Conservation (phyloP, 108 stramenopile genomes). For the Nannochloropsis granulata region DNA sequence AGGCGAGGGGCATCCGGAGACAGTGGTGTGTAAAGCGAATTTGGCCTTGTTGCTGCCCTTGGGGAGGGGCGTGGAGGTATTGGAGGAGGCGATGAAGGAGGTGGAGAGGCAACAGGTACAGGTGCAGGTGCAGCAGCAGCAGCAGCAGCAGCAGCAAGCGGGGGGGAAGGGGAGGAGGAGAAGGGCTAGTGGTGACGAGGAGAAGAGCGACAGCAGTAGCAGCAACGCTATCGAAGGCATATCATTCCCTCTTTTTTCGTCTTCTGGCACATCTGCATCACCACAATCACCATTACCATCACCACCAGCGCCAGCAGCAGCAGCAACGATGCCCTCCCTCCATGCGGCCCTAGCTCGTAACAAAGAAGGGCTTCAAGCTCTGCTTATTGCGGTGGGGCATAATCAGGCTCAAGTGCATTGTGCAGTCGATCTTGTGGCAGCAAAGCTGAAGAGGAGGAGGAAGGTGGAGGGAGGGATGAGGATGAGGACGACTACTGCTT, state of each 20-base stretch:
- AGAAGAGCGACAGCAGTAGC: background rate
- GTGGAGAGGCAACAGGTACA: background rate
- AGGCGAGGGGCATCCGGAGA: background rate
- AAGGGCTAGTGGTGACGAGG: background rate
- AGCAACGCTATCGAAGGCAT: background rate
- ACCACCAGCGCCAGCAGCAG: background rate
- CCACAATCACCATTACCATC: background rate
- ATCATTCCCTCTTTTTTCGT: too few species aligned
- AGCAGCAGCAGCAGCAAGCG: background rate
- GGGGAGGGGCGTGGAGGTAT: background rate
- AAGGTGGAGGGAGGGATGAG: background rate
- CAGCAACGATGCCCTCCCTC: background rate
- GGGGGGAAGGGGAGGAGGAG: background rate
- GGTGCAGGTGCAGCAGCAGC: too few species aligned
- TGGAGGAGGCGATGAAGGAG: background rate
- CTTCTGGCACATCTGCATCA: background rate
- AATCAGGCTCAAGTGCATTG: background rate
- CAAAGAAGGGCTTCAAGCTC: background rate
- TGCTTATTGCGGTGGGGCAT: background rate
- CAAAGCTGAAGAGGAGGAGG: background rate
- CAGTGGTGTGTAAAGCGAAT: background rate
- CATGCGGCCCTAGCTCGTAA: background rate
- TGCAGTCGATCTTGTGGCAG: background rate
- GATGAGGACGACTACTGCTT: background rate
- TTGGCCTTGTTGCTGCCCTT: background rate